Evolutionary conservation across 345 rosid species (phyloP), one percentile per base, ranked within the genome.

Genomic region (Erysimum cheiranthoides): DNA sequence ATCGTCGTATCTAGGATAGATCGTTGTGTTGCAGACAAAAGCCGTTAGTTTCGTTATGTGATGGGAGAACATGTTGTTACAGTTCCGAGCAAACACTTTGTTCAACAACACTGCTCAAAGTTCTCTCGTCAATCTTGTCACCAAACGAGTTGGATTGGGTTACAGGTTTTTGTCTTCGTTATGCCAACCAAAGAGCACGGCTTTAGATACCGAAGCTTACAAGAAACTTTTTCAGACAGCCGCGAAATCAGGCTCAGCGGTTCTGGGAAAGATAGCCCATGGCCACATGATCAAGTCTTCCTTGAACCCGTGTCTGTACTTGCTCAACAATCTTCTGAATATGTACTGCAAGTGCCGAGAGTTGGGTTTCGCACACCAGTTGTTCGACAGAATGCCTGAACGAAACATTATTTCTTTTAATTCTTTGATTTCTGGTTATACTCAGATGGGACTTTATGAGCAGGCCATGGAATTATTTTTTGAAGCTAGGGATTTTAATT

Each of bases 311-410:
- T 77, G 80, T 28, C 69, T 82, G 1, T 82, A 69, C 34, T 21
- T 86, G 64, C 61, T 79, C 5, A 86, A 86, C 66, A 86, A 79
- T 75, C 70, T 84, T 17, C 63, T 81, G 0, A 77, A 54, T 6
- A 69, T 84, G 86, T 82, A 84, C 17, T 72, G 75, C 8, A 81
- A 82, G 25, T 78, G 78, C 38, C 76, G 81, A 0, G 75, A 84
- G 4, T 38, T 81, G 47, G 56, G 38, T 30, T 61, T 71, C 2
- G 89, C 86, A 52, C 86, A 67, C 54, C 58, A 81, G 32, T 10
- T 86, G 84, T 84, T 86, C 63, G 86, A 80, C 65, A 63, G 8
- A 81, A 81, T 86, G 85, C 78, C 81, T 68, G 76, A 81, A 58
- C 74, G 61, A 43, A 86, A 78, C 77, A 77, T 84, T 11, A 64